Base-by-base conservation (phyloP, 306 rosid species). In the Trifolium dubium region DNA sequence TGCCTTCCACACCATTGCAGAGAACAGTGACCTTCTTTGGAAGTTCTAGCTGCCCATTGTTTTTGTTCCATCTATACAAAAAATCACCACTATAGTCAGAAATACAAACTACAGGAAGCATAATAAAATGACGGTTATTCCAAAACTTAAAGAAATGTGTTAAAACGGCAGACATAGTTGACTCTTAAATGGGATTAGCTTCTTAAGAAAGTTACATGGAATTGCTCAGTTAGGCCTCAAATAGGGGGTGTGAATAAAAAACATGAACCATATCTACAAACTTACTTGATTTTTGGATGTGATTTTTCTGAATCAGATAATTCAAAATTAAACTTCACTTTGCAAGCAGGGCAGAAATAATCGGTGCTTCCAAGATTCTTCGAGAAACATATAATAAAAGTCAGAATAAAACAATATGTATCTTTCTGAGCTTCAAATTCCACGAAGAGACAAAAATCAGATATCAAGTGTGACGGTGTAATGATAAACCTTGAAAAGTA, bases 321-420 rank as follows among this genome's bases (percentile, higher is more conserved):
- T 63, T 91, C 98, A 77, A 94, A 91, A 69, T 94, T 87, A 80
- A 94, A 91, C 82, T 91, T 94, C 5, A 84, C 90, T 83, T 94
- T 94, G 93, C 98, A 94, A 8, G 96, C 79, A 49, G 97, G 97
- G 83, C 98, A 94, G 83, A 78, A 91, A 77, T 94, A 91, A 77
- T 94, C 97, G n/a, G 91, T 88, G 76, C 91, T 92, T 35, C 90
- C 92, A 75, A 91, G 88, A 79, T 87, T 89, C 98, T 94, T 74
- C 67, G 64, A 54, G 79, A 77, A 58, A 67, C 39, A 72, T 19
- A 75, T 73, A 49, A 79, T 69, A 60, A 29, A 40, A 73, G 64
- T 89, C 79, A 88, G 76, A 14, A 43, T 14, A 75, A 82, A 71
- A 72, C 64, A 74, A 69, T 64, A 76, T 72, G 72, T 34, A 61